Conservation (phyloP, 768 basidiomycete species). For the Symmetrospora coprosmae region DNA sequence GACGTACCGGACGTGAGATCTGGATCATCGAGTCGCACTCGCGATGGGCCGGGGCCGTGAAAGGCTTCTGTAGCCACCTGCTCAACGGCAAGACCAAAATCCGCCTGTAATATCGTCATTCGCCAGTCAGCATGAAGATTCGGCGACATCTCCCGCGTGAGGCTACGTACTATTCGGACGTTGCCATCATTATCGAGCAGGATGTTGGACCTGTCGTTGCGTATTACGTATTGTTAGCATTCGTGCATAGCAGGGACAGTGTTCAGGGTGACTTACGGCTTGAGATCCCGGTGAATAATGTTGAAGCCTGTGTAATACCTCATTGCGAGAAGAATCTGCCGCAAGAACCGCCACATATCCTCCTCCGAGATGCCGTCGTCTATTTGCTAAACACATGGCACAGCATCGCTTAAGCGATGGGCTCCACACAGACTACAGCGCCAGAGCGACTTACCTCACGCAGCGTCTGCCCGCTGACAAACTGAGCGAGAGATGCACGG, state of each 20-base stretch:
- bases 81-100: slow-evolving; percentile 23
- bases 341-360: slow-evolving; percentile 20
- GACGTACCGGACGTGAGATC: slow-evolving; percentile 20
- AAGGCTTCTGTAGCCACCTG: slow-evolving; percentile 7
- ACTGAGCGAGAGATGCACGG: background rate
- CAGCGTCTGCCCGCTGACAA: slow-evolving; percentile 20
- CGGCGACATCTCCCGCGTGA: background rate
- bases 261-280: slow-evolving; percentile 20
- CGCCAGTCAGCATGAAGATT: background rate
- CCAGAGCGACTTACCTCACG: slow-evolving; percentile 14
- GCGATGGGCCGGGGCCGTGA: no score
- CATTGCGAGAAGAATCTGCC: slow-evolving; percentile 33
- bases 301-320: slow-evolving; percentile 32
- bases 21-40: no score
- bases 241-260: no score
- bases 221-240: background rate
- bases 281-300: slow-evolving; percentile 34
- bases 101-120: background rate
- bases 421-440: no score
- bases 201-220: slow-evolving; percentile 14
- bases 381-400: no score
- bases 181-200: slow-evolving; percentile 15
- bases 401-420: slow-evolving; percentile 21
- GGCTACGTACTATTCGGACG: slow-evolving; percentile 15
- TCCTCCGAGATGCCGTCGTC: slow-evolving; percentile 31